Evolutionary conservation across 306 rosid species (phyloP).

Genomic region (Sophora flavescens): DNA sequence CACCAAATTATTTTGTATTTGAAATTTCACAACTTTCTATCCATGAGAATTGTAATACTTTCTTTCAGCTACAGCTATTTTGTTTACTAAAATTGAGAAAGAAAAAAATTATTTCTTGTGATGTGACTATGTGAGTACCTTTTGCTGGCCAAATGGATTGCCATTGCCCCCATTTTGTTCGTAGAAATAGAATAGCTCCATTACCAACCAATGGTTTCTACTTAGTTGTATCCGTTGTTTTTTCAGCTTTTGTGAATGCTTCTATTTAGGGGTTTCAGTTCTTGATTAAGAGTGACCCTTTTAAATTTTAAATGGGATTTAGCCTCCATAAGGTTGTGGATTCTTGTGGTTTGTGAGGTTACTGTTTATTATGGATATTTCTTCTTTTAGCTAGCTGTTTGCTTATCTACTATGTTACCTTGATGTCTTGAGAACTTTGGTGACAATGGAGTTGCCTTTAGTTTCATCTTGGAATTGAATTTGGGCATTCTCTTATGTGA

Average conservation of each 20-base stretch:
- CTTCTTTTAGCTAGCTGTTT: background rate
- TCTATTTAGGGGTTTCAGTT: too few relatives aligned
- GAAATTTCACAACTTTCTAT: background rate
- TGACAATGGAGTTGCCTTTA: background rate
- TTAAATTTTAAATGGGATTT: too few relatives aligned
- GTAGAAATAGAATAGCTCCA: background rate
- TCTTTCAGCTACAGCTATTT: background rate
- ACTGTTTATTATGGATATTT: conserved; percentile 10
- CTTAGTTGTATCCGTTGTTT: background rate
- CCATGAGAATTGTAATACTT: background rate
- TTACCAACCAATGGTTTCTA: background rate
- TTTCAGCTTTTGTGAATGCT: conserved; percentile 5
- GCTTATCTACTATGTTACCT: background rate
- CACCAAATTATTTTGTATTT: background rate
- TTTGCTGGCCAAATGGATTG: background rate
- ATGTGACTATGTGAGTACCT: background rate
- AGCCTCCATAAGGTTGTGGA: too few relatives aligned
- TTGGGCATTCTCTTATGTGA: conserved; percentile 10
- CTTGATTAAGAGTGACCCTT: too few relatives aligned
- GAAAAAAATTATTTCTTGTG: background rate
- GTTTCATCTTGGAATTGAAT: conserved; percentile 34
- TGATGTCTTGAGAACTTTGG: conserved; percentile 24
- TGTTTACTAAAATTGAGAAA: background rate
- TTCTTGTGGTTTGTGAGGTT: background rate
- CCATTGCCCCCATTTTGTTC: background rate